Evolutionary conservation across 108 stramenopile species (phyloP), one percentile per base, ranked within the genome.

Genomic region (Conticribra guillardii): DNA sequence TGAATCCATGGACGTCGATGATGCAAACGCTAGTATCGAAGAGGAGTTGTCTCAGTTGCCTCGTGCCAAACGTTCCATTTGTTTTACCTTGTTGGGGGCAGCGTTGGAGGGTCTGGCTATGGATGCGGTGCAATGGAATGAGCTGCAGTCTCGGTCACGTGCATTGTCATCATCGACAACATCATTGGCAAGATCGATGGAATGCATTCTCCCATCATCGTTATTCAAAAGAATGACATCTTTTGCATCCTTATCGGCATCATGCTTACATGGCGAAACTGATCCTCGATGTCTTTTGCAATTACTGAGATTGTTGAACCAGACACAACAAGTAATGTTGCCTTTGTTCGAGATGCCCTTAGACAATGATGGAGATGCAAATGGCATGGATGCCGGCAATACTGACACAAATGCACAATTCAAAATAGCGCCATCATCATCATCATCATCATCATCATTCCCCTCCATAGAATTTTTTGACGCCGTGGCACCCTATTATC

Each of bases 241-340:
- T 31, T 94, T 90, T 64, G 80, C 78, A 3, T 68, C 62, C 15
- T 85, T 92, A 48, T 51, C 79, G 22, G 59, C 87, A 24, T 76
- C 71, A n/a, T 95, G 94, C 65, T 63, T 95, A n/a, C 83, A 86
- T 32, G 94, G 91, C 8, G 94, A 95, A 59, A 92, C 94, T 2
- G 94, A 95, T 82, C 94, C 94, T 32, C 88, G 94, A 23, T 95
- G 94, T 64, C 62, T 95, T 4, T 54, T 85, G 71, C 94, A 95
- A 58, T 61, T 95, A 17, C 75, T 95, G 19, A 54, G 71, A 11
- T 57, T 95, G 47, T 57, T 95, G 44, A 67, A 89, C 60, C 47
- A 64, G n/a, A 56, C 84, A 46, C 94, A 91, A 69, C 48, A 32
- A 57, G 49, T 64, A 7, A 56, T 82, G 60, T 16, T 72, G 18